Conservation (phyloP, 192 early-diverging fungal species). For the Tieghemiomyces parasiticus region DNA sequence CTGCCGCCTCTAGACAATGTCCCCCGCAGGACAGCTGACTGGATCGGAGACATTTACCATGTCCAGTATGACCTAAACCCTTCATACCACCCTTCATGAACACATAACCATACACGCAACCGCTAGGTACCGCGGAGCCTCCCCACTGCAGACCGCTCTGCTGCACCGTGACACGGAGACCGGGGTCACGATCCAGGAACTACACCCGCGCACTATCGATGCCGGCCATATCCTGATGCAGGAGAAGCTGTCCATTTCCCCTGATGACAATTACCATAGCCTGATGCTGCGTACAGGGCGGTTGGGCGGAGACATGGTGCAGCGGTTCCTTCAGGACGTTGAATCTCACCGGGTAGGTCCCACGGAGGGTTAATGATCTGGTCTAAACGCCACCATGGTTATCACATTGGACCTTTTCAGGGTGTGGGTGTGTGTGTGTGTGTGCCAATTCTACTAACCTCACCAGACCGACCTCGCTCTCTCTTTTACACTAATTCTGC, state of each 20-base stretch:
- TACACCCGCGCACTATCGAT: constrained; percentile 66
- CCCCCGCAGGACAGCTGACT: no score
- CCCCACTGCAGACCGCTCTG: constrained; percentile 78
- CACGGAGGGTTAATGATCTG: constrained; percentile 3
- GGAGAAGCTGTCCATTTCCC: constrained; percentile 29
- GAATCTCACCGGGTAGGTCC: constrained; percentile 17
- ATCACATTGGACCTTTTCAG: no score
- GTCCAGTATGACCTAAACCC: no score
- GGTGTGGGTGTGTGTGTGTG: no score
- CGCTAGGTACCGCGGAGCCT: constrained; percentile 88
- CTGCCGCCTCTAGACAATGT: no score
- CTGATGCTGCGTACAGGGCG: neutral
- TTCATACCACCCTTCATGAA: no score
- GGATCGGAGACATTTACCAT: no score
- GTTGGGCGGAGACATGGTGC: constrained; percentile 1
- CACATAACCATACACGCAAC: no score
- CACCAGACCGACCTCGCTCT: constrained; percentile 15
- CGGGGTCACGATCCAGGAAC: constrained; percentile 77
- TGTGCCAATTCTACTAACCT: neutral
- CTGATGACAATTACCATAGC: neutral
- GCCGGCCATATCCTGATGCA: constrained; percentile 75
- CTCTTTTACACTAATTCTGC: neutral
- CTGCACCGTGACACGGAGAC: constrained; percentile 53
- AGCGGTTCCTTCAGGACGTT: neutral
- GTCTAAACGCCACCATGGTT: neutral